Percentiles rank a stretch among this genome's conserved stretches.
These are phyloP conservation scores for Cordyceps cicadae DNA, from an alignment of 2,329 filamentous ascomycete species.

Conservation along the genomic window DNA sequence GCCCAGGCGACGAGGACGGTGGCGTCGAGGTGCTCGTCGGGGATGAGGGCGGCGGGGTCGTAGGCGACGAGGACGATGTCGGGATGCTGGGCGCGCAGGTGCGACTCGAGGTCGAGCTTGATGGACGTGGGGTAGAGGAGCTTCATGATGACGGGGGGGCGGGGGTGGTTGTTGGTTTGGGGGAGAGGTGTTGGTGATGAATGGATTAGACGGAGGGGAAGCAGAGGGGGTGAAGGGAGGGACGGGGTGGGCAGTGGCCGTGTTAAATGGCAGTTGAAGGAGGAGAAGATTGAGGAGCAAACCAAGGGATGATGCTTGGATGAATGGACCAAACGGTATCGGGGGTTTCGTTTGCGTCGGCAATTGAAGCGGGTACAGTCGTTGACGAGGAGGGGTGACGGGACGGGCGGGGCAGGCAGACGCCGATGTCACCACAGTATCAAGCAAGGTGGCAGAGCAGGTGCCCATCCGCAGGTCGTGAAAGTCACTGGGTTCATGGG, in stretches of 20 bases:
- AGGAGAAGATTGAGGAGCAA: too few relatives aligned
- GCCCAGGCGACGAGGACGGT: constrained; percentile 54
- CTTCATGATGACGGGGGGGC: constrained; percentile 40
- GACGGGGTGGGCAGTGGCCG: not conserved
- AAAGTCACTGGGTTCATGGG: not conserved
- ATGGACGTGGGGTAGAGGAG: constrained; percentile 60
- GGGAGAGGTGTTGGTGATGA: not conserved
- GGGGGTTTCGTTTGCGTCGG: not conserved
- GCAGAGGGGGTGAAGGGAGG: not conserved
- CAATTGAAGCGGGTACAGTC: not conserved
- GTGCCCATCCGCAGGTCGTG: not conserved
- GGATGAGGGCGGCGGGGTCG: constrained; percentile 48
- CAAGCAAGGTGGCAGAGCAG: too few relatives aligned
- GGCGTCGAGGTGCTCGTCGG: constrained; percentile 50
- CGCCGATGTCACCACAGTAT: not conserved
- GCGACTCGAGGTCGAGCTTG: constrained; percentile 39
- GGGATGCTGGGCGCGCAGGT: not conserved
- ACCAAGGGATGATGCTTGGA: not conserved
- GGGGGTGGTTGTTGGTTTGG: not conserved
- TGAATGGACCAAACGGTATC: not conserved
- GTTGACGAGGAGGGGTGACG: not conserved
- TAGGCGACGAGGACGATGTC: constrained; percentile 27
- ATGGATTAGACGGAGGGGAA: not conserved
- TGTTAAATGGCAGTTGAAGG: not conserved
- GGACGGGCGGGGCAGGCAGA: constrained; percentile 3